Percentiles rank a stretch among this genome's conserved stretches.
These are phyloP conservation scores for Sisymbrium altissimum DNA, from an alignment of 345 rosid genomes.

Conservation along the genomic window DNA sequence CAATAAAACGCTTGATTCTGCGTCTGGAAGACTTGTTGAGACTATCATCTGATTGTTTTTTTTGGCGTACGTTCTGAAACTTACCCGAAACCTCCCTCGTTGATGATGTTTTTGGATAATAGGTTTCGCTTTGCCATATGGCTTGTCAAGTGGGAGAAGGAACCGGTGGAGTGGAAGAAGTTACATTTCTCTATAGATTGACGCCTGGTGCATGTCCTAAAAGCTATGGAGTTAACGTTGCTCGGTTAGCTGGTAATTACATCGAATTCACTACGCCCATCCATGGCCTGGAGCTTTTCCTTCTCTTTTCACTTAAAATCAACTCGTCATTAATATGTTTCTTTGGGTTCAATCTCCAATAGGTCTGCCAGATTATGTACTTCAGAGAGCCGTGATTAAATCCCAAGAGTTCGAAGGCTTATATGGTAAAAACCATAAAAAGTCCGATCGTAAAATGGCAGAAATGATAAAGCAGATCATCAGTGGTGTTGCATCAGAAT, in stretches of 20 bases:
- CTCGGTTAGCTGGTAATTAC: conserved; percentile 81
- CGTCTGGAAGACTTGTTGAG: not conserved
- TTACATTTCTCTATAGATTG: conserved; percentile 83
- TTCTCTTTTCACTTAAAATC: not conserved
- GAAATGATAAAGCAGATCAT: conserved; percentile 44
- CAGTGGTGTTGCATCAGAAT: conserved; percentile 19
- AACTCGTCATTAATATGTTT: not conserved
- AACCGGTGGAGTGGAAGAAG: conserved; percentile 67
- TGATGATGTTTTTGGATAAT: conserved; percentile 31
- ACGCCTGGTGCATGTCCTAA: conserved; percentile 88
- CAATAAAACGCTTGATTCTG: not conserved
- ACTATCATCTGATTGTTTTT: conserved; percentile 14
- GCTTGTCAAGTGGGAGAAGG: conserved; percentile 81
- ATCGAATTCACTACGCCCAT: not conserved
- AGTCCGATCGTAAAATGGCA: conserved; percentile 22
- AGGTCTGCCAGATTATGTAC: conserved; percentile 78
- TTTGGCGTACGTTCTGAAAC: not conserved
- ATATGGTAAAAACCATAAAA: conserved; percentile 44
- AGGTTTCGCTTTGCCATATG: conserved; percentile 96
- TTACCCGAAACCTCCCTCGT: not conserved
- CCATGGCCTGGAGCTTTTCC: not conserved
- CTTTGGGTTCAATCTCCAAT: conserved; percentile 16
- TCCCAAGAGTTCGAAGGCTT: conserved; percentile 67
- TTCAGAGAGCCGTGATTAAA: conserved; percentile 58
- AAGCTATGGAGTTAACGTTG: conserved; percentile 96